These are phyloP conservation scores for Penicillium lividum DNA, from an alignment of 495 filamentous ascomycete species.

Conservation along the genomic window DNA sequence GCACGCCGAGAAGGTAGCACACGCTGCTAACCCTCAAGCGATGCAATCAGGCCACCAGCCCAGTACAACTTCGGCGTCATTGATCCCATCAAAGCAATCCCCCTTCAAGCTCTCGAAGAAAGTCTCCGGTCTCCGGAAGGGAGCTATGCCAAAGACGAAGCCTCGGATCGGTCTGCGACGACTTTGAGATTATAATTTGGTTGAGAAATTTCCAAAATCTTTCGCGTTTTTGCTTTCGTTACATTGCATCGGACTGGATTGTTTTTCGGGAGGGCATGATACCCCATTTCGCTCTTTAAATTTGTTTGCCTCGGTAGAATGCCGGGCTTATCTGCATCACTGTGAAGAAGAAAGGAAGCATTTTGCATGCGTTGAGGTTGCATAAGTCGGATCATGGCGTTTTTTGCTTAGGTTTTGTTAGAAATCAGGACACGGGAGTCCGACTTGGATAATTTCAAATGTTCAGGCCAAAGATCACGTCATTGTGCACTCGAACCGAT, in stretches of 20 bases:
- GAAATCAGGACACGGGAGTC: not conserved
- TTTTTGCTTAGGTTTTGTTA: not conserved
- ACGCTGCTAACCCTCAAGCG: not conserved
- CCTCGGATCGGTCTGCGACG: slow-evolving; percentile 44
- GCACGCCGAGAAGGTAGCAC: slow-evolving; percentile 5
- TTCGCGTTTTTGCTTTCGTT: not conserved
- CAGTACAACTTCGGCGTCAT: slow-evolving; percentile 8
- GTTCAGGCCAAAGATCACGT: too few species aligned
- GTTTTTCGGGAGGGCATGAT: not conserved
- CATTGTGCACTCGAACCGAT: too few species aligned
- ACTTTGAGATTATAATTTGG: slow-evolving; percentile 12
- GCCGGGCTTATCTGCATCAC: not conserved
- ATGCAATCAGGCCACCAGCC: not conserved
- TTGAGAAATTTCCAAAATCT: not conserved
- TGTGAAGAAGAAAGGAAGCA: not conserved
- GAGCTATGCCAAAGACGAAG: slow-evolving; percentile 29
- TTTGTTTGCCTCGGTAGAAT: not conserved
- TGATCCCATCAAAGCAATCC: slow-evolving; percentile 5
- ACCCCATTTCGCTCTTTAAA: slow-evolving; percentile 1
- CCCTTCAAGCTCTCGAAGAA: slow-evolving; percentile 26
- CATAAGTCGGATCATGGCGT: not conserved
- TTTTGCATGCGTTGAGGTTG: not conserved
- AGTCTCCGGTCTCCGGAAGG: slow-evolving; percentile 27
- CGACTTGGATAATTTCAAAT: not conserved
- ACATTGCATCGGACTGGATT: not conserved